Base-by-base conservation (phyloP, 2,329 filamentous ascomycete species). In the Xylariomycetidae sp. region DNA sequence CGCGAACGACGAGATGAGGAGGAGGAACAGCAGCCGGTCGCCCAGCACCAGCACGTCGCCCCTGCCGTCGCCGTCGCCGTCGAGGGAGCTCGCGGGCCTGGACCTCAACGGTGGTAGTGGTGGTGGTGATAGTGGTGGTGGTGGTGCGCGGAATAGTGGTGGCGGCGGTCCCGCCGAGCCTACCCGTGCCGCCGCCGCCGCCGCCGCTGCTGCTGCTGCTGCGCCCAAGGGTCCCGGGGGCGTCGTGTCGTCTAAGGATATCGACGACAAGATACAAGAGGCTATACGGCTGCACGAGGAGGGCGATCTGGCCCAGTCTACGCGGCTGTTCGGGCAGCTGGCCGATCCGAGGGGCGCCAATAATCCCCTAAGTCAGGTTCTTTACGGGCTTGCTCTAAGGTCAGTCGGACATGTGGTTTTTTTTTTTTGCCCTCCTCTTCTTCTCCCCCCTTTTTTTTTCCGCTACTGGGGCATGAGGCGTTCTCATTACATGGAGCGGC, bases 261-360 rank as follows among this genome's bases (percentile, higher is more conserved):
- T 73, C 34, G 77, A 82, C 55, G 71, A 74, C 38, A 81, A 86
- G 59, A 95, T 98, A 38, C 90, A 96, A 62, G 82, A 94, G 63
- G 92, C 92, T n/a, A 98, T 98, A 56, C 76, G 84, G 41, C 70
- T 97, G 44, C 92, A 98, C 58, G 92, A 98, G 62, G 72, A 70
- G 29, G 90, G 90, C 37, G 74, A 92, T 40, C 72, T 95, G 36
- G 77, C 80, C 51, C 65, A 71, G 51, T 92, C 88, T 33, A 96
- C 92, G n/a, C 67, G 69, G 33, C 77, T 97, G 62, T 98, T 98
- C 63, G 85, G 80, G 17, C 70, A 72, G 40, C 69, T 98, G 47
- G 92, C 92, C 33, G 82, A 95, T 57, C 86, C 86, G 0, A 71
- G 80, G 34, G 88, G 87, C 16, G 78, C 82, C 31, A 95, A 96